Base-by-base conservation (phyloP, 2,329 filamentous ascomycete species). In the Arthrobotrys pseudoclavata region DNA sequence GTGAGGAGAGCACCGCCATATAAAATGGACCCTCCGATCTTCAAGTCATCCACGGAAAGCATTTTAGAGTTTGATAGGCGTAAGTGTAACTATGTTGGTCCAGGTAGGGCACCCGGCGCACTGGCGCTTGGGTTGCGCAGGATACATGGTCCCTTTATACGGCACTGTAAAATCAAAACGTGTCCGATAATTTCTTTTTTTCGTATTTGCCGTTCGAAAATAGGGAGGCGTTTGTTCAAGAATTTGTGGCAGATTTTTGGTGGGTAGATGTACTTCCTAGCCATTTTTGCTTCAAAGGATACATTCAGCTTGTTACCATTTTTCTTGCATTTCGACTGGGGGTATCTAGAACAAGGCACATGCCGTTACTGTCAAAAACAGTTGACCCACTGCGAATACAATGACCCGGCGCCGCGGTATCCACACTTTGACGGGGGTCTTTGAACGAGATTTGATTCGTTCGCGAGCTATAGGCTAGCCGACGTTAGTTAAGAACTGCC, bases 1-100 rank as follows among this genome's bases (percentile, higher is more conserved):
- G 55, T 63, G 12, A 69, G 31, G 22, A 69, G 40, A 10, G 48
- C 55, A 29, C 63, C 57, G 12, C 71, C 71, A 53, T 76, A 76
- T 15, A 76, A 31, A 29, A 69, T 26, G 6, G 63, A 61, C 47
- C 57, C 40, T 57, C 57, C 55, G 18, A 31, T 57, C 18, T 24
- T 64, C 1, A 71, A 26, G 15, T 57, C 40, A 29, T 63, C 40
- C 37, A 40, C 20, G n/a, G 29, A 61, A 40, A 61, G 10, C 53
- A 69, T 69, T 40, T 62, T 26, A n/a, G 5, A 26, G 10, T 20
- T 22, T 40, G 55, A 60, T 60, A 42, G 31, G 20, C 55, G 55
- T 15, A 42, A 60, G 26, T 24, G 12, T 60, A 42, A 42, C 55
- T 60, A 60, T 42, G 31, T 60, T 60, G 20, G 55, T 22, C 3